Conservation (phyloP, 2,329 filamentous ascomycete species). For the Trichoderma semiorbis region DNA sequence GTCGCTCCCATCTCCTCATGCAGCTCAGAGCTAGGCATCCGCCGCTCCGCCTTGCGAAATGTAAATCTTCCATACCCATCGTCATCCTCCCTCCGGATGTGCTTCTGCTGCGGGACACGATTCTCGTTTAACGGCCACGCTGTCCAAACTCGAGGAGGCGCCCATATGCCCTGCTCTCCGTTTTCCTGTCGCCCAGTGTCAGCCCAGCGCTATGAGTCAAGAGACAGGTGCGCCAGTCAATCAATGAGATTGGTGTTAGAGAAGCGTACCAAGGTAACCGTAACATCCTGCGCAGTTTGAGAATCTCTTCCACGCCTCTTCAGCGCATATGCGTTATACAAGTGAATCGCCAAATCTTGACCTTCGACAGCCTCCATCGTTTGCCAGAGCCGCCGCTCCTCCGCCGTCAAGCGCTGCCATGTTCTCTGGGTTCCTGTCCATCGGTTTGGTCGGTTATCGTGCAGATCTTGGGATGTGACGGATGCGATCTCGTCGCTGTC, state of each 20-base stretch:
- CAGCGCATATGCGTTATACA: conserved; percentile 74
- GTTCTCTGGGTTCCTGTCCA: conserved; percentile 65
- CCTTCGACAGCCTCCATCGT: conserved; percentile 62
- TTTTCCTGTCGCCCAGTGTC: conserved; percentile 25
- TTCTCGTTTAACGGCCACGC: conserved; percentile 74
- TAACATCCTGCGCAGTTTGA: conserved; percentile 28
- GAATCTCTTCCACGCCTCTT: conserved; percentile 41
- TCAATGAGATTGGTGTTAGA: not conserved
- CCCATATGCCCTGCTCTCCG: conserved; percentile 40
- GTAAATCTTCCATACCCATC: conserved; percentile 52
- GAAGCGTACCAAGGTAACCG: conserved; percentile 29
- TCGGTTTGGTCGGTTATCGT: conserved; percentile 61
- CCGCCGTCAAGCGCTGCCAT: conserved; percentile 61
- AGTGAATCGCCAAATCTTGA: conserved; percentile 67
- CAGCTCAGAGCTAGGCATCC: conserved; percentile 57
- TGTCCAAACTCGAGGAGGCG: conserved; percentile 65
- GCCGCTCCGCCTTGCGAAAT: conserved; percentile 40
- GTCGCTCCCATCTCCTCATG: conserved; percentile 67
- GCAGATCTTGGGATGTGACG: conserved; percentile 45
- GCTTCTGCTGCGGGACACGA: conserved; percentile 55
- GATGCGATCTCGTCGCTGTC: conserved; percentile 47
- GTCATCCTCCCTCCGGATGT: conserved; percentile 40
- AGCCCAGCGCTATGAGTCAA: not conserved
- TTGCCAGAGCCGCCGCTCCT: conserved; percentile 60
- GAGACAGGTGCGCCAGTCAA: not conserved